Base-by-base conservation (phyloP, 2,329 filamentous ascomycete genomes). In the Cladosporium sp. region DNA sequence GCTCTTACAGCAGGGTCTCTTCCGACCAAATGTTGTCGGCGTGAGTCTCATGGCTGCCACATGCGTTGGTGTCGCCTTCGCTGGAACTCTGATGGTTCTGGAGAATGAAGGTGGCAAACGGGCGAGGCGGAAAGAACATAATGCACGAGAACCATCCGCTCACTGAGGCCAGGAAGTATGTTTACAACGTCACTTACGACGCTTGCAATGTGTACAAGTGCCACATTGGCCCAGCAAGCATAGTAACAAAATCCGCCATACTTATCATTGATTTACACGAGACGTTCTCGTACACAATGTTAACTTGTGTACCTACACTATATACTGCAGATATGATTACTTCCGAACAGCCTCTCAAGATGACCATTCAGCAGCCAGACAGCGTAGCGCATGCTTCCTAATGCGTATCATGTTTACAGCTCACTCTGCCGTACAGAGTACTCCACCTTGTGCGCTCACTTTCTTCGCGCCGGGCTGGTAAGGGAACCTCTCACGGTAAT, bases 1-100 rank as follows among this genome's bases (percentile, higher is more conserved):
- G 44, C 68, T 77, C 55, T 70, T 83, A 33, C 76, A 82, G 74
- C 72, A 75, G 57, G 82, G 82, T 5, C 67, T 80, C 29, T 84
- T 83, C 64, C 72, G 73, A 63, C 77, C 77, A 37, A 76, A 76
- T 62, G 71, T 72, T 11, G 70, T 72, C 28, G 76, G 73, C 4
- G 69, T 74, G 5, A 68, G 70, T 35, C 67, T 72, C 12, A 66
- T 74, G 53, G 70, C 71, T 60, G 72, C 72, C 37, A 69, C 73
- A 46, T 76, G 74, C 55, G 65, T 76, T 58, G 73, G 69, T 8
- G 67, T 75, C 28, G 73, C 73, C 14, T 70, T 76, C 49, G 72
- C 72, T n/a, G 73, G 73, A 7, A 71, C 69, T 18, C 26, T 71
- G 44, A 59, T 75, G 53, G 69, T 76, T 18, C 29, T 73, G 61